phyloP scores from a whole-genome alignment of 2,329 filamentous ascomycete genomes.

The Fusarium chaquense region DNA sequence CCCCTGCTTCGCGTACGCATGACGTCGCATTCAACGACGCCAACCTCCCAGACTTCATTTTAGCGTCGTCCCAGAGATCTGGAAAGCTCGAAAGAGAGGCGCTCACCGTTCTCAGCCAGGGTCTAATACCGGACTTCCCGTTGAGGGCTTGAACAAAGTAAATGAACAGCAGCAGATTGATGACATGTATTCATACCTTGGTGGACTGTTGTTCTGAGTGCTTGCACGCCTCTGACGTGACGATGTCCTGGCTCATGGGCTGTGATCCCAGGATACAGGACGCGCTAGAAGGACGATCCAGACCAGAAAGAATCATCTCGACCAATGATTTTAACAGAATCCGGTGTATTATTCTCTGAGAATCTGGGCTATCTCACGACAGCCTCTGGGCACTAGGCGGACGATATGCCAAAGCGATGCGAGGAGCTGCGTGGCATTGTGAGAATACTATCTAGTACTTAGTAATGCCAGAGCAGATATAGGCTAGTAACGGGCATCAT shows the following conservation, averaged over 20 bases:
- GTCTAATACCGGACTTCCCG: conserved; percentile 21
- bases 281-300: conserved; percentile 26
- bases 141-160: conserved; percentile 30
- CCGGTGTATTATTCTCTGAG: not conserved
- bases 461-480: not conserved
- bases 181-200: conserved; percentile 4
- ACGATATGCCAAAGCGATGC: conserved; percentile 6
- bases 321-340: conserved; percentile 4
- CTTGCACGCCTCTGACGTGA: conserved; percentile 43
- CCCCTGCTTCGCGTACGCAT: conserved; percentile 32
- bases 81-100: conserved; percentile 41
- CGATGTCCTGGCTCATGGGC: conserved; percentile 6
- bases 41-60: conserved; percentile 34
- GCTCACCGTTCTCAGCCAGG: conserved; percentile 35
- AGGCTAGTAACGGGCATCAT: not conserved
- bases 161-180: conserved; percentile 37
- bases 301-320: conserved; percentile 1
- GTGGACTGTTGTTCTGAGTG: conserved; percentile 8
- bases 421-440: conserved; percentile 7
- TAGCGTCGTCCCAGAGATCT: conserved; percentile 49
- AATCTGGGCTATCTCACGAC: not conserved
- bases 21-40: conserved; percentile 32
- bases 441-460: too few species aligned
- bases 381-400: not conserved
- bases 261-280: conserved; percentile 19